Base-by-base conservation (phyloP, 768 basidiomycete species). In the Auricularia sp. region DNA sequence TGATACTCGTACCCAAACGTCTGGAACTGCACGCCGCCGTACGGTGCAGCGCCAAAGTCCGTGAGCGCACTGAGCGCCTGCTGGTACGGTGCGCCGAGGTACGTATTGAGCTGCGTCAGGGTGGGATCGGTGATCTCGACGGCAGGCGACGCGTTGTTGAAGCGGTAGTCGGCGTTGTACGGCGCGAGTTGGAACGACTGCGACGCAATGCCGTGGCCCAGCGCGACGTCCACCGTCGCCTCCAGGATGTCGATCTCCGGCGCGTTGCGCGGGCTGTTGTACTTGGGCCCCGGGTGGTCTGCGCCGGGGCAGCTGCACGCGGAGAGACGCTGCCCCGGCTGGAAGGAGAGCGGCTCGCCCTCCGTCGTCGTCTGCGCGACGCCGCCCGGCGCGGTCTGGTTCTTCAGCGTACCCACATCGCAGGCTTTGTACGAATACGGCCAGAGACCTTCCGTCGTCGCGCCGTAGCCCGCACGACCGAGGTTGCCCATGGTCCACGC, bases 231-330 rank as follows among this genome's bases (percentile, higher is more conserved):
- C 65, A 87, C 77, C 73, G 94, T 89, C 0, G 92, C 86, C 78
- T 98, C 95, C 65, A 96, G 72, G 66, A 98, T 81, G 75, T 98
- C 95, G 69, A 98, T 93, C 78, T 98, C 96, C 1, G 96, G 95
- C 1, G 88, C 91, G 37, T 85, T 85, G 62, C 95, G 85, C 21
- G 87, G 87, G 16, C 76, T 77, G 35, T 75, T 80, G 63, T 81
- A 79, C 45, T 70, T 80, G 3, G 95, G 95, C 11, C 95, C 95
- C 2, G 95, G 95, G 73, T 98, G 95, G 69, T 92, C 91, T 35
- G 84, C 83, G 13, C 85, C 86, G 0, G 88, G 76, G 73, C 95
- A 98, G 2, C 94, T 95, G 75, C 95, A 98, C 1, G 92, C 83
- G 1, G 91, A 91, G 16, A 92, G 73, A 56, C 88, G 83, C 72